These are phyloP conservation scores for Plenodomus biglobosus DNA, from an alignment of 2,329 filamentous ascomycete species.

Conservation along the genomic window DNA sequence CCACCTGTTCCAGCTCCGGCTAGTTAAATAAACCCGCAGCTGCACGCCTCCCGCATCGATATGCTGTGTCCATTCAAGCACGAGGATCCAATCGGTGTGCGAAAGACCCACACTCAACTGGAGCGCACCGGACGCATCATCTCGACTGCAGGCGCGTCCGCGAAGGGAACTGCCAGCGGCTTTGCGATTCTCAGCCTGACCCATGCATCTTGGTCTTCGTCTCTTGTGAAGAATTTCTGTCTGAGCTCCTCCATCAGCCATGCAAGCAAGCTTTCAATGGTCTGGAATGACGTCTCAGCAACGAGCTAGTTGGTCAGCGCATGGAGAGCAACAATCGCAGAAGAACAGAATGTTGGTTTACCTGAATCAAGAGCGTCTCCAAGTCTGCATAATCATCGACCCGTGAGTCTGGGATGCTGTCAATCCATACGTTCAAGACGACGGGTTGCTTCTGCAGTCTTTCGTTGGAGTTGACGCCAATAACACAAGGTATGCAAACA, in stretches of 20 bases:
- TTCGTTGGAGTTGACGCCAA: conserved; percentile 75
- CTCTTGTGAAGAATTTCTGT: conserved; percentile 40
- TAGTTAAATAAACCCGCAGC: neutral
- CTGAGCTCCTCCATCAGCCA: conserved; percentile 47
- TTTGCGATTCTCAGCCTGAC: conserved; percentile 68
- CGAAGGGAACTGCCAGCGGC: conserved; percentile 71
- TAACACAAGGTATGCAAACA: conserved; percentile 65
- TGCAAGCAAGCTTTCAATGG: conserved; percentile 50
- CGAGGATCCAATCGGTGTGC: neutral
- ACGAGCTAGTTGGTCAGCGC: conserved; percentile 42
- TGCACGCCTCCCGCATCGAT: neutral
- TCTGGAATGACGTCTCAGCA: conserved; percentile 49
- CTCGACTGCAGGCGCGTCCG: conserved; percentile 70
- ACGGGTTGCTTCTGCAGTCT: conserved; percentile 65
- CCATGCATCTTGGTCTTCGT: conserved; percentile 48
- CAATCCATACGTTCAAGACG: conserved; percentile 63
- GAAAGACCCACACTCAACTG: conserved; percentile 1
- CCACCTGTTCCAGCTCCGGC: neutral
- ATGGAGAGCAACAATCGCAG: neutral
- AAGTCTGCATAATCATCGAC: conserved; percentile 58
- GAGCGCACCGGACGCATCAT: conserved; percentile 42
- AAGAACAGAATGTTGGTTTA: conserved; percentile 40
- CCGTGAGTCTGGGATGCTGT: conserved; percentile 48
- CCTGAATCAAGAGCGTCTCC: conserved; percentile 64
- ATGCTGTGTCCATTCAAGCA: neutral